These are phyloP conservation scores for Plantago coronopus DNA, from an alignment of 305 asterid species.

Conservation along the genomic window DNA sequence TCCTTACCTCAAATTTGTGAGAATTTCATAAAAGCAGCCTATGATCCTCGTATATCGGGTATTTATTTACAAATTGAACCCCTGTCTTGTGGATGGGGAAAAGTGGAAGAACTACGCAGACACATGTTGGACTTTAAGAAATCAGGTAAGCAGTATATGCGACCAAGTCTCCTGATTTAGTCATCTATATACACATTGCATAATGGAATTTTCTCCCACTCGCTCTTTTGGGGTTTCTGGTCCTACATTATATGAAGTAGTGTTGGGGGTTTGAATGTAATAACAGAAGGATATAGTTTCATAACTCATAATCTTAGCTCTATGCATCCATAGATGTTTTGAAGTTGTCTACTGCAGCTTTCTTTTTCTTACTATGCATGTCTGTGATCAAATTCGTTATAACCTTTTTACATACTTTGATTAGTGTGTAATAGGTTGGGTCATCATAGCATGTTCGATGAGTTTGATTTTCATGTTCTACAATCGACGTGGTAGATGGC, in stretches of 20 bases:
- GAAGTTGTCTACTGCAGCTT: neutral
- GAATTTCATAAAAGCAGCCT: slow-evolving; percentile 84
- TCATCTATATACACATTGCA: neutral
- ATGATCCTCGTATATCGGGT: slow-evolving; percentile 92
- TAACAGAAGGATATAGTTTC: neutral
- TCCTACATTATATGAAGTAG: neutral
- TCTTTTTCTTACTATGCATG: slow-evolving; percentile 3
- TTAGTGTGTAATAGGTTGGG: too few species aligned
- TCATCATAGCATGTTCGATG: too few species aligned
- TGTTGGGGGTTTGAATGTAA: neutral
- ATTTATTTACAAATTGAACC: slow-evolving; percentile 86
- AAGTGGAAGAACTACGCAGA: slow-evolving; percentile 89
- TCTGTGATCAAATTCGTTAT: neutral
- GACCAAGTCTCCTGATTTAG: slow-evolving; percentile 3
- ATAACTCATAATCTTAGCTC: slow-evolving; percentile 4
- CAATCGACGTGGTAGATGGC: too few species aligned
- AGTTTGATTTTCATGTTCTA: too few species aligned
- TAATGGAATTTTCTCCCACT: slow-evolving; percentile 15
- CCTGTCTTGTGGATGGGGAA: slow-evolving; percentile 90
- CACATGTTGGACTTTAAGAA: slow-evolving; percentile 75
- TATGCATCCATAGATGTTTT: neutral
- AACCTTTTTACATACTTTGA: too few species aligned
- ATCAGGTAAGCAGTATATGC: slow-evolving; percentile 52
- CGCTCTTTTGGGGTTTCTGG: slow-evolving; percentile 14
- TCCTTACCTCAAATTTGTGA: slow-evolving; percentile 92